Evolutionary conservation across 345 rosid genomes (phyloP).

Genomic region (Populus deltoides): DNA sequence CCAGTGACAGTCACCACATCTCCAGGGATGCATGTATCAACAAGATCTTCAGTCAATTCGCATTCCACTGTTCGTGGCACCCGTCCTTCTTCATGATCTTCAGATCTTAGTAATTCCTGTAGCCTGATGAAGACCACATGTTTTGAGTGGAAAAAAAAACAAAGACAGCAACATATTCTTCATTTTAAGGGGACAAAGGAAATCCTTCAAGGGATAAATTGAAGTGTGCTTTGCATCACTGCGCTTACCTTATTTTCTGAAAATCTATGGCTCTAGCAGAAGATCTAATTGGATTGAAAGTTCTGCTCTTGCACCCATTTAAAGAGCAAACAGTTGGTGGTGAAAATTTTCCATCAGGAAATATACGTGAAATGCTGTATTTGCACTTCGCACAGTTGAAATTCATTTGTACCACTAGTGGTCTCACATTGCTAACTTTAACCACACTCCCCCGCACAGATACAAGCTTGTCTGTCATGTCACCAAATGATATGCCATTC

Average conservation of each 20-base stretch:
- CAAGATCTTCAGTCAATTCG: conserved; percentile 88
- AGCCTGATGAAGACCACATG: conserved; percentile 40
- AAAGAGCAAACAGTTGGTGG: conserved; percentile 66
- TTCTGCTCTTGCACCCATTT: conserved; percentile 85
- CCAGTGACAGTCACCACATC: conserved; percentile 98
- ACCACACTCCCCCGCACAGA: conserved; percentile 85
- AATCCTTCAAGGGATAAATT: too few relatives aligned
- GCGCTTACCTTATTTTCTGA: conserved; percentile 77
- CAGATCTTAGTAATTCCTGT: conserved; percentile 70
- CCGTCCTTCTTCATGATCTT: conserved; percentile 96
- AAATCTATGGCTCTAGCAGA: conserved; percentile 75
- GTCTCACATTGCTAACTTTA: conserved; percentile 87
- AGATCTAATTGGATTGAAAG: conserved; percentile 68
- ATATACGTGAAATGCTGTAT: conserved; percentile 51
- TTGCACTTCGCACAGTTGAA: conserved; percentile 79
- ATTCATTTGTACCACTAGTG: conserved; percentile 66
- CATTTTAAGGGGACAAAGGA: neutral
- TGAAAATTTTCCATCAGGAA: conserved; percentile 89
- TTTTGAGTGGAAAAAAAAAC: neutral
- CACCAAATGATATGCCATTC: conserved; percentile 13
- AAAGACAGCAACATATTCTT: neutral
- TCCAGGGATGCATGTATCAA: conserved; percentile 90
- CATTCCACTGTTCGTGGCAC: conserved; percentile 98
- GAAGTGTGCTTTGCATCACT: neutral
- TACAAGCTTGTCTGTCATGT: conserved; percentile 77